A percentile compares a stretch with the other conserved stretches of the same genome.
Evolutionary conservation across 768 basidiomycete genomes (phyloP).

Genomic region (Amylocystis lapponica): DNA sequence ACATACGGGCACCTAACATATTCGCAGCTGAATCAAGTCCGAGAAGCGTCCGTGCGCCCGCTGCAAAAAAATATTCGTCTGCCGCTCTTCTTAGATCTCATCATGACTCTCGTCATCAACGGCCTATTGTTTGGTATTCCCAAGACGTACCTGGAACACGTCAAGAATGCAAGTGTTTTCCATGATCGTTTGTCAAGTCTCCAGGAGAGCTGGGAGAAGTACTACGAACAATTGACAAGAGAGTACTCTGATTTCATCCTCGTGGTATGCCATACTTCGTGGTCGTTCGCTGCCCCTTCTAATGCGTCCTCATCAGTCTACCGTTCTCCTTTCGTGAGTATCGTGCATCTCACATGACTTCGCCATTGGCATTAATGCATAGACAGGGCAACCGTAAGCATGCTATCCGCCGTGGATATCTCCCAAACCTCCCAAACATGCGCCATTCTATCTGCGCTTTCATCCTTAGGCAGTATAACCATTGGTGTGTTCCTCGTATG

Average conservation of each 20-base stretch:
- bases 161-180: conserved; percentile 43
- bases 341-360: neutral
- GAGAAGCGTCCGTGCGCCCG: conserved; percentile 4
- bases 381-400: conserved; percentile 43
- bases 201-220: conserved; percentile 44
- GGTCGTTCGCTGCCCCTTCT: neutral
- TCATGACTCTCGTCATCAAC: conserved; percentile 35
- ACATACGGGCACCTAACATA: conserved; percentile 38
- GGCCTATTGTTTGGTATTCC: conserved; percentile 49
- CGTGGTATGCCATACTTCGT: conserved; percentile 30
- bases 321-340: conserved; percentile 47
- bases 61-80: conserved; percentile 1
- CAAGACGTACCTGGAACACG: conserved; percentile 42
- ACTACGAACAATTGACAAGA: conserved; percentile 43
- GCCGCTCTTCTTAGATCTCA: conserved; percentile 15
- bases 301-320: conserved; percentile 30
- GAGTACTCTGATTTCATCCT: conserved; percentile 55
- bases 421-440: conserved; percentile 23
- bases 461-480: conserved; percentile 50
- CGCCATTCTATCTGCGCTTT: conserved; percentile 41
- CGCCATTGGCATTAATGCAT: neutral
- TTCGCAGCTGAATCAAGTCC: conserved; percentile 20
- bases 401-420: conserved; percentile 40
- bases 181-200: conserved; percentile 43
- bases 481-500: conserved; percentile 53